phyloP scores from a whole-genome alignment of 352 stramenopile genomes.

The Globisporangium radiosum region DNA sequence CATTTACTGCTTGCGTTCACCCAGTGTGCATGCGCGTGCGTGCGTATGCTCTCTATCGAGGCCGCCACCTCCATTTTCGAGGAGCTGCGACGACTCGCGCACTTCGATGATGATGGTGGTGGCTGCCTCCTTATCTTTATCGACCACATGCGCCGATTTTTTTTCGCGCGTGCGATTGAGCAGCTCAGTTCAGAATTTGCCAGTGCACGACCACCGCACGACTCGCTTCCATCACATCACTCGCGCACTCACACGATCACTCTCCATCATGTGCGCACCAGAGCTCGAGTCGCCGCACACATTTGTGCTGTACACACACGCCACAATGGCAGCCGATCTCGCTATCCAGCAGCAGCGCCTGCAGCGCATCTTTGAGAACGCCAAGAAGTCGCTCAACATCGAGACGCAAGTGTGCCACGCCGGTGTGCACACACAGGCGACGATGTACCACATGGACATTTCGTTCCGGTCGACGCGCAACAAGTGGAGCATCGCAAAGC shows the following conservation, averaged over 20 bases:
- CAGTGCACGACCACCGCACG: not conserved
- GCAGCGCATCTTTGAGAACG: slow-evolving; percentile 65
- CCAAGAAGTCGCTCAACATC: slow-evolving; percentile 77
- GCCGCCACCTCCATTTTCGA: too few species aligned
- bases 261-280: not conserved
- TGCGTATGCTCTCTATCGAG: too few species aligned
- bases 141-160: not conserved
- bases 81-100: too few species aligned
- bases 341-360: slow-evolving; percentile 58
- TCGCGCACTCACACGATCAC: not conserved
- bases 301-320: not conserved
- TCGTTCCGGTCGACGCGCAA: slow-evolving; percentile 79
- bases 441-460: slow-evolving; percentile 85
- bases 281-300: not conserved
- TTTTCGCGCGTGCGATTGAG: not conserved
- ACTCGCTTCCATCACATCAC: not conserved
- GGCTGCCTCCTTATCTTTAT: not conserved
- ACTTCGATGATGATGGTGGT: not conserved
- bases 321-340: slow-evolving; percentile 42
- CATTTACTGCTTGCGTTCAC: too few species aligned
- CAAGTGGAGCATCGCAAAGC: slow-evolving; percentile 84
- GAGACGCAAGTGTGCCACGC: slow-evolving; percentile 63
- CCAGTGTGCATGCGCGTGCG: too few species aligned
- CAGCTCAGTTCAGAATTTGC: not conserved
- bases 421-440: slow-evolving; percentile 45